phyloP scores from a whole-genome alignment of 2,329 filamentous ascomycete species.

The Scedosporium aurantiacum region DNA sequence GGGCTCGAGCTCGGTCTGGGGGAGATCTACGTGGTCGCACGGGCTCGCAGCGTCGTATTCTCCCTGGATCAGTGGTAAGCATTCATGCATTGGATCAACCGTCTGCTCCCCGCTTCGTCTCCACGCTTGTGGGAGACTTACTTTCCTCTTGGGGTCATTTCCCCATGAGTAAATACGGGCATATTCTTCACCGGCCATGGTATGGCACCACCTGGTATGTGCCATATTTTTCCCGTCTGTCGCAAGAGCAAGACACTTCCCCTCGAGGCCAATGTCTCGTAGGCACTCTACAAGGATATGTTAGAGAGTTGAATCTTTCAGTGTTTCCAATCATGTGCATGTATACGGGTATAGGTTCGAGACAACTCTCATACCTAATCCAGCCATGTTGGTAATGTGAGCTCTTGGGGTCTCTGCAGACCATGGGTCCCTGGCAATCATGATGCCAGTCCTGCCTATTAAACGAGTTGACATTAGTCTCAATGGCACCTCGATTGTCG shows the following conservation, averaged over 20 bases:
- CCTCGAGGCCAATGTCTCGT: conserved; percentile 38
- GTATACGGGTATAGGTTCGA: too few species aligned
- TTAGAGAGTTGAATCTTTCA: not conserved
- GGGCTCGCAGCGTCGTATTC: conserved; percentile 31
- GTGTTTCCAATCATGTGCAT: too few species aligned
- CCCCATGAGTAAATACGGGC: conserved; percentile 40
- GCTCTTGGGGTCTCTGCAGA: conserved; percentile 47
- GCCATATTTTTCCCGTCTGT: conserved; percentile 28
- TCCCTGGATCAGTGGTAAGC: conserved; percentile 19
- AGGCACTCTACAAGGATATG: conserved; percentile 30
- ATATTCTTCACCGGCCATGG: conserved; percentile 41
- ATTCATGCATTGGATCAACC: not conserved
- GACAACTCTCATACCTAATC: conserved; percentile 23
- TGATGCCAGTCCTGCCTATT: conserved; percentile 37
- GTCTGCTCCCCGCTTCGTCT: not conserved
- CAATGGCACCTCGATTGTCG: not conserved
- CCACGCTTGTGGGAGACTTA: conserved; percentile 11
- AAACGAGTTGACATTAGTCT: not conserved
- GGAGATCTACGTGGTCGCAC: conserved; percentile 29
- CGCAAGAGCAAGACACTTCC: conserved; percentile 24
- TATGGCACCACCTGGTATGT: conserved; percentile 41
- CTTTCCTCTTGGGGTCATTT: conserved; percentile 30
- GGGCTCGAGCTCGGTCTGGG: conserved; percentile 30
- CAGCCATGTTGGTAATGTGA: conserved; percentile 50
- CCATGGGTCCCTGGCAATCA: conserved; percentile 36